Conservation (phyloP, 257 asterid genomes). For the Ajuga chamaepitys region DNA sequence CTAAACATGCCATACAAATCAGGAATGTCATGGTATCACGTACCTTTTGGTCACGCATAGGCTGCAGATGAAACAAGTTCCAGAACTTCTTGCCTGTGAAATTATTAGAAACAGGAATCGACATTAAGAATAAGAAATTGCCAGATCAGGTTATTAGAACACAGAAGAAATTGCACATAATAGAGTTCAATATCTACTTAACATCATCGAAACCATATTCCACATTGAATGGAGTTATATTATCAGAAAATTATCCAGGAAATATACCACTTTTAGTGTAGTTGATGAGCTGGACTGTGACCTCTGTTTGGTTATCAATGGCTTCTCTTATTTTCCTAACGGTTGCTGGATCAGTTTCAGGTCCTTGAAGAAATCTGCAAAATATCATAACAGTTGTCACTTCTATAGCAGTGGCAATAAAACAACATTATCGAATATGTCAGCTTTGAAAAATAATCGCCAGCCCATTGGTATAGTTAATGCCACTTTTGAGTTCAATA, state of each 20-base stretch:
- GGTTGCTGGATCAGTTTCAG: constrained; percentile 91
- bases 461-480: background rate
- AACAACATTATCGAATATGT: background rate
- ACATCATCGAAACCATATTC: no score
- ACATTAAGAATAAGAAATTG: background rate
- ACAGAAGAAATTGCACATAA: background rate
- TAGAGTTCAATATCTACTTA: background rate
- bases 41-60: constrained; percentile 99
- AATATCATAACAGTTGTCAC: background rate
- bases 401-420: background rate
- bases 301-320: constrained; percentile 84
- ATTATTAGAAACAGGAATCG: background rate
- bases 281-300: constrained; percentile 97
- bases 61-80: constrained; percentile 98
- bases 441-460: background rate
- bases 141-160: background rate
- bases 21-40: background rate
- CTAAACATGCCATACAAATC: background rate
- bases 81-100: constrained; percentile 87
- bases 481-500: background rate
- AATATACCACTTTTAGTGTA: constrained; percentile 85
- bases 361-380: constrained; percentile 94
- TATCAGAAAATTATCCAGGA: background rate
- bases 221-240: no score
- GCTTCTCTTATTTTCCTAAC: constrained; percentile 88